Evolutionary conservation across 164 flowering plant species (phyloP).

Genomic region (Sextonia rubra): DNA sequence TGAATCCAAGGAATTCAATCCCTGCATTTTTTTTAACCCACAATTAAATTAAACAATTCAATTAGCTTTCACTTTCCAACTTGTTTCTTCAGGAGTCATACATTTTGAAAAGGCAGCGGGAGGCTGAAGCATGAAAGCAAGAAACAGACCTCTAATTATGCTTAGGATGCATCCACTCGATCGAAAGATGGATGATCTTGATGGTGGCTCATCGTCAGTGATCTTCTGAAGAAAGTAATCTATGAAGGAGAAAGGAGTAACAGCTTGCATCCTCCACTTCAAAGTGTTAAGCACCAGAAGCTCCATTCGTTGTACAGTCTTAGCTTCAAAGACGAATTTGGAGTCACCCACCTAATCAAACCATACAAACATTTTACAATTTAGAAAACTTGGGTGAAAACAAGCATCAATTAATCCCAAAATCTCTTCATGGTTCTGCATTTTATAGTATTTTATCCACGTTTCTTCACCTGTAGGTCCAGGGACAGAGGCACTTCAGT

Average conservation of each 20-base stretch:
- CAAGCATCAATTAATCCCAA: no score
- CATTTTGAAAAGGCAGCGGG: background rate
- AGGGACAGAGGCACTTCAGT: no score
- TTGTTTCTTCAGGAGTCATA: background rate
- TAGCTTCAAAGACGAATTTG: no score
- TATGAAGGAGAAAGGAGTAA: slow-evolving; percentile 69
- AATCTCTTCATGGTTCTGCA: no score
- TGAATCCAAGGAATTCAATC: slow-evolving; percentile 62
- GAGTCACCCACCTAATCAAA: no score
- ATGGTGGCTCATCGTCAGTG: slow-evolving; percentile 30
- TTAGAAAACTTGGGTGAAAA: no score
- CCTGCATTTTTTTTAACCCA: slow-evolving; percentile 51
- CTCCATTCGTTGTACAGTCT: slow-evolving; percentile 92
- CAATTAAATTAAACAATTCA: slow-evolving; percentile 17
- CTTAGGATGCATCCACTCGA: slow-evolving; percentile 41
- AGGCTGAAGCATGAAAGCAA: background rate
- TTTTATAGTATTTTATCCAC: no score
- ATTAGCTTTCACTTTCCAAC: background rate
- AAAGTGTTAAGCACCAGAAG: slow-evolving; percentile 80
- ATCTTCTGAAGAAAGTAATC: slow-evolving; percentile 55
- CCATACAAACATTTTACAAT: no score
- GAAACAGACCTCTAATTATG: slow-evolving; percentile 40
- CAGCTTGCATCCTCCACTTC: slow-evolving; percentile 75
- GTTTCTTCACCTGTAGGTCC: no score
- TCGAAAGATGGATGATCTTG: slow-evolving; percentile 20